Conservation (phyloP, 2,329 filamentous ascomycete species). For the Chrysoporthe deuterocubensis region DNA sequence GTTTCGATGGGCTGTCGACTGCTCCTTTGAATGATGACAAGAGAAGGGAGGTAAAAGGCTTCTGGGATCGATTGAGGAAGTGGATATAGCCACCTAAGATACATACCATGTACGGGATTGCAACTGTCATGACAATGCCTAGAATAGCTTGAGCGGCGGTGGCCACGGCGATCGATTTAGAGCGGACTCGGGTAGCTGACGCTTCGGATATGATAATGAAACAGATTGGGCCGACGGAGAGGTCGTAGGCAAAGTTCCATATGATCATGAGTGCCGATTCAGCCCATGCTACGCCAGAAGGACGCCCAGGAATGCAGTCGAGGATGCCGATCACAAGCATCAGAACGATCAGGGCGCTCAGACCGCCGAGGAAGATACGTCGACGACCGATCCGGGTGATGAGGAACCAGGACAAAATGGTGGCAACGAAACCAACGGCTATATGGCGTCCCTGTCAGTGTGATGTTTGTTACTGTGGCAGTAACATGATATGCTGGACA, state of each 20-base stretch:
- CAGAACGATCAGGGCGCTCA: constrained; percentile 47
- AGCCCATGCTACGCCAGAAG: constrained; percentile 47
- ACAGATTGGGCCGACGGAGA: constrained; percentile 53
- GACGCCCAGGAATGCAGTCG: constrained; percentile 48
- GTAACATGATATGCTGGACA: background rate
- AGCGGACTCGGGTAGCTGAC: constrained; percentile 48
- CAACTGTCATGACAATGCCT: constrained; percentile 48
- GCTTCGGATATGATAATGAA: constrained; percentile 61
- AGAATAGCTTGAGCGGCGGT: constrained; percentile 47
- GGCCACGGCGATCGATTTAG: constrained; percentile 50
- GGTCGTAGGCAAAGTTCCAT: constrained; percentile 56
- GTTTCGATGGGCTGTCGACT: too few relatives aligned
- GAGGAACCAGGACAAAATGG: constrained; percentile 57
- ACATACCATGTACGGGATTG: constrained; percentile 46
- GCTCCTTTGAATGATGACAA: too few relatives aligned
- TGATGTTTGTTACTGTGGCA: background rate
- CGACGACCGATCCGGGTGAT: constrained; percentile 55
- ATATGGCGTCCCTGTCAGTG: constrained; percentile 25
- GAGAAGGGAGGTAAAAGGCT: background rate
- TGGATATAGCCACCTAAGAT: background rate
- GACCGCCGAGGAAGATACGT: constrained; percentile 53
- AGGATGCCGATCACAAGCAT: constrained; percentile 53
- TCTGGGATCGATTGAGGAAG: too few relatives aligned
- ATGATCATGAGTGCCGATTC: constrained; percentile 55
- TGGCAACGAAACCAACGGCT: constrained; percentile 56